Evolutionary conservation across 2,329 filamentous ascomycete species (phyloP), one percentile per base, ranked within the genome.

Genomic region (Phyllosticta ampelicida): DNA sequence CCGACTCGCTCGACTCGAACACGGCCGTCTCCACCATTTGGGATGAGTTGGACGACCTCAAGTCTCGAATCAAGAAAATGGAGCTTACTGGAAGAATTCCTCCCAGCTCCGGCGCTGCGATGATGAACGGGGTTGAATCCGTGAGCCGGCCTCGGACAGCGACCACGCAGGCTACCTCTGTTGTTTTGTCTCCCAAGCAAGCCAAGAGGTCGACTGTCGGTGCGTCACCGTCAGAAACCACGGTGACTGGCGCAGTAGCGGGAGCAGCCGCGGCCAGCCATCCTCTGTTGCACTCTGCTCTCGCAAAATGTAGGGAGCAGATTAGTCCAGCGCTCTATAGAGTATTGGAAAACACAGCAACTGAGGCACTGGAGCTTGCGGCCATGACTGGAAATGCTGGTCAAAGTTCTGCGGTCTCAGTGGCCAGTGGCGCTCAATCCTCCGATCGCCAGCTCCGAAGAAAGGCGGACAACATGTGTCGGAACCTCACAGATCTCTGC

Each of bases 21-120:
- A 90, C 86, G 1, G 90, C 89, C 1, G 89, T 91, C 11, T 95
- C 90, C 1, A 96, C 90, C 0, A 89, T 99, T 2, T 99, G 94
- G 94, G 94, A 97, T 69, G 94, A 99, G 72, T 75, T 99, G 26
- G 94, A 97, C 65, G 94, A 97, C 63, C 76, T 99, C 52, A 97
- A 97, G 71, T 94, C 89, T 48, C 84, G 94, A 28, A 96, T 99
- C 65, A 86, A 89, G 65, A 88, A 90, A 61, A 80, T 99, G 9
- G 94, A 97, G 71, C 74, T 95, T 64, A 95, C 89, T 2, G 91
- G 91, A 60, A 96, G 95, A 72, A 76, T 94, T 30, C 90, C 91
- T 0, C 77, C 89, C 0, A 90, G 88, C 1, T 92, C 90, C 2
- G 87, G 86, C 36, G 89, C 89, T 2, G 87, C 89, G 1, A 80